Conservation (phyloP, 768 basidiomycete species). For the Rhizopogon sp. region DNA sequence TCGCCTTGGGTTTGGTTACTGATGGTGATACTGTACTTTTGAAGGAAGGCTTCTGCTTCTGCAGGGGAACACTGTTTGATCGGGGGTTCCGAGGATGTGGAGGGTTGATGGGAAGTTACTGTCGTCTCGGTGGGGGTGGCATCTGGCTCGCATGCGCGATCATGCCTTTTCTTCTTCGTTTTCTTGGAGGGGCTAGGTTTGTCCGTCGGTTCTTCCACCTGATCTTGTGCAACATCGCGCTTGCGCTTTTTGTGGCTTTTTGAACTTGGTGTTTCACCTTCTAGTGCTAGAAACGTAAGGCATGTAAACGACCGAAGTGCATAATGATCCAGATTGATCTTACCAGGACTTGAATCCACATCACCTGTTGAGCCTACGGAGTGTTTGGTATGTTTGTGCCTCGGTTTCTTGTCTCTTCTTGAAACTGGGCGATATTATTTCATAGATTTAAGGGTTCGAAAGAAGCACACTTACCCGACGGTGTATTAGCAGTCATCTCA, state of each 20-base stretch:
- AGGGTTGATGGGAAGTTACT: slow-evolving; percentile 13
- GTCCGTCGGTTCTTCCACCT: neutral
- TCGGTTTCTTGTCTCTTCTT: slow-evolving; percentile 11
- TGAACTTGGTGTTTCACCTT: slow-evolving; percentile 4
- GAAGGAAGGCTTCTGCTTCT: slow-evolving; percentile 61
- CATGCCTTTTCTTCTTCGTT: slow-evolving; percentile 22
- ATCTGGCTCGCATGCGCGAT: slow-evolving; percentile 3
- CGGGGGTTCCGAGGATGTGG: slow-evolving; percentile 6
- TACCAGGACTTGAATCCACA: neutral
- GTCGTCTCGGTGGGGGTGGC: slow-evolving; percentile 3
- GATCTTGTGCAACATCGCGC: slow-evolving; percentile 6
- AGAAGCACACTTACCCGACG: neutral
- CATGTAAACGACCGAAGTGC: neutral
- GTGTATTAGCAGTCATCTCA: neutral
- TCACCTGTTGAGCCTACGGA: neutral
- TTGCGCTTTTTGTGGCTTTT: slow-evolving; percentile 19
- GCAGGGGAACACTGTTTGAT: slow-evolving; percentile 26
- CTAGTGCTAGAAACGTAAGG: neutral
- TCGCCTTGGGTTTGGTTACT: slow-evolving; percentile 43
- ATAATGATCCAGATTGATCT: neutral
- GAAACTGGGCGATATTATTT: neutral
- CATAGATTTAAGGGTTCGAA: neutral
- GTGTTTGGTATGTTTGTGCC: neutral
- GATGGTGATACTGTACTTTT: slow-evolving; percentile 70
- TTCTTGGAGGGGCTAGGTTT: slow-evolving; percentile 14